Percentiles rank a stretch among this genome's conserved stretches.
Conservation (phyloP, 208 protist genomes). For the Polymyxa betae region DNA sequence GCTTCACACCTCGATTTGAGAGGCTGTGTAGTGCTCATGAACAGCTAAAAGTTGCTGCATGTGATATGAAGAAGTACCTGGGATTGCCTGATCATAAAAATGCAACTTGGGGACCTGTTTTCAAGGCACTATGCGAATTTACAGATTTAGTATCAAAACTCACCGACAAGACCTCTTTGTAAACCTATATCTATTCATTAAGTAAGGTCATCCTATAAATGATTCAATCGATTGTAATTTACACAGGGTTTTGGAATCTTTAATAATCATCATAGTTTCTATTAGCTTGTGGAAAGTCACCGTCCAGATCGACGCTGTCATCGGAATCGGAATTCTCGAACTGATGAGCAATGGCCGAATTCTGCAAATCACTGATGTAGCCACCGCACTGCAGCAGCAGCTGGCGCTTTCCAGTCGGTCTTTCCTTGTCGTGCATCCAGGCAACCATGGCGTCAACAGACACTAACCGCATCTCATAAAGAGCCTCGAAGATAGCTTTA, state of each 20-base stretch:
- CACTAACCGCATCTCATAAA: not conserved
- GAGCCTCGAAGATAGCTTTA: not conserved
- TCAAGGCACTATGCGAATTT: not conserved
- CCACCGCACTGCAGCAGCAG: constrained; percentile 8
- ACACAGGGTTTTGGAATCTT: not conserved
- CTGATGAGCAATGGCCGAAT: not conserved
- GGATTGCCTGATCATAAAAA: not conserved
- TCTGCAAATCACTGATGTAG: constrained; percentile 23
- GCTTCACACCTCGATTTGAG: not conserved
- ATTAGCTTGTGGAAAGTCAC: constrained; percentile 49
- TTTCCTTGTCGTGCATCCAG: constrained; percentile 27
- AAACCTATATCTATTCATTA: not conserved
- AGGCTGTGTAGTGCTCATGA: not conserved
- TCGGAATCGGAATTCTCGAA: not conserved
- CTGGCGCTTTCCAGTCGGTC: not conserved
- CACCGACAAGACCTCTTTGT: not conserved
- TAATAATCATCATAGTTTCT: constrained; percentile 25
- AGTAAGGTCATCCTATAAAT: no score
- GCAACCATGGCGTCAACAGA: not conserved
- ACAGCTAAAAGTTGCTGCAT: not conserved
- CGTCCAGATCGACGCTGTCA: constrained; percentile 24
- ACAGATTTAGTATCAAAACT: not conserved
- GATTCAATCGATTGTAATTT: not conserved
- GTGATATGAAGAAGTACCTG: not conserved
- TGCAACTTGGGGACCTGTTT: not conserved